Base-by-base conservation (phyloP, 768 basidiomycete genomes). In the Boletus barrowsii region DNA sequence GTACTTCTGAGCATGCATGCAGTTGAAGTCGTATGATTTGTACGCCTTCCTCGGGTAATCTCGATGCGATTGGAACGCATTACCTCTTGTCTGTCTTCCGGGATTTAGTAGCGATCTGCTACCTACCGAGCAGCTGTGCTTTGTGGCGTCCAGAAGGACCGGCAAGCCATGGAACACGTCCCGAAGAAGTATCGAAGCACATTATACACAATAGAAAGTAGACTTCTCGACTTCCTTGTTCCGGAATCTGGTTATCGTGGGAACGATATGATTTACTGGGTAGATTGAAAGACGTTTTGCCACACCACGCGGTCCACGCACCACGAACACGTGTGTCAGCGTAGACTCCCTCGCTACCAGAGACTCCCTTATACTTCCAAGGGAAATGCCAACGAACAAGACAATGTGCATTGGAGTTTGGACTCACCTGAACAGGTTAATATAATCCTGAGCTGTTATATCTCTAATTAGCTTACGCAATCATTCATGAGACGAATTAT, bases 121-220 rank as follows among this genome's bases (percentile, higher is more conserved):
- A 35, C 33, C 36, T 30, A 35, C 33, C 33, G 33, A 35, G 33
- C 33, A 35, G 62, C 56, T 35, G 54, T 53, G 47, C 64, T 67
- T 67, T 65, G 64, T 65, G 64, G 64, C 64, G 60, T 54, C 51
- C 52, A 55, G 42, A 45, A 47, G 18, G 49, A 14, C 41, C 49
- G 50, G 45, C 36, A 33, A 47, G 32, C 30, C 41, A 18, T 33
- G 18, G 42, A 29, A 47, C 13, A 5, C 17, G 24, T 48, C 50
- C 51, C 42, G 45, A 63, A 42, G 47, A 33, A 36, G 33, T 37
- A 40, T 33, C 29, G 39, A 59, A 63, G 49, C 24, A 47, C 39
- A 40, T 39, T 42, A 57, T 58, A 36, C 50, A 64, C 51, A 65
- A 65, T 67, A 65, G 18, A 41, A 41, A 33, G 29, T 20, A 7